These are phyloP conservation scores for Trichomonas vaginalis DNA, from an alignment of 208 protist species.

Conservation along the genomic window DNA sequence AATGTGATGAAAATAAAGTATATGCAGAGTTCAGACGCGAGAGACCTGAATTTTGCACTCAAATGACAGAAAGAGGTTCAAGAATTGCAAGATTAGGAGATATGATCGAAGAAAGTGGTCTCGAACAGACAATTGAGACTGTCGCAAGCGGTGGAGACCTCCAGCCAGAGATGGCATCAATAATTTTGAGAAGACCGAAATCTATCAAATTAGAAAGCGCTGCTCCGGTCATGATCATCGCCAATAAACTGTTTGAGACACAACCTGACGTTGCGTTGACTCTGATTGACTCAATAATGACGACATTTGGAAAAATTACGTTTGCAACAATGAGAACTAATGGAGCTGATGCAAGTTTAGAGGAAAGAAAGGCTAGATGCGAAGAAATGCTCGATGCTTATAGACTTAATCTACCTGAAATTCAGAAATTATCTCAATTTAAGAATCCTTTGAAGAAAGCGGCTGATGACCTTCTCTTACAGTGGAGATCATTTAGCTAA, in stretches of 20 bases:
- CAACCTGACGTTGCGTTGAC: not conserved
- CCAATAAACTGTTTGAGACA: not conserved
- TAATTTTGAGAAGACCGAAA: not conserved
- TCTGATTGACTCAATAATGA: not conserved
- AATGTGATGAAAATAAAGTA: not conserved
- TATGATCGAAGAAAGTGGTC: not conserved
- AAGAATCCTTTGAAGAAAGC: not conserved
- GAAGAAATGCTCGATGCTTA: not conserved
- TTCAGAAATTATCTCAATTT: not conserved
- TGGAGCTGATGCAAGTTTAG: not conserved
- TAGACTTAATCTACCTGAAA: not conserved
- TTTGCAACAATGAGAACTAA: not conserved
- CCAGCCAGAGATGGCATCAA: not conserved
- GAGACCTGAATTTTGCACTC: not conserved
- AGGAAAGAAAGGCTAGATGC: not conserved
- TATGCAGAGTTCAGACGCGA: not conserved
- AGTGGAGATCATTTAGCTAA: not conserved
- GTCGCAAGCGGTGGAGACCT: not conserved
- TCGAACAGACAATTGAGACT: not conserved
- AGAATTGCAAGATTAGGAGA: not conserved
- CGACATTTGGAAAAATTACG: not conserved
- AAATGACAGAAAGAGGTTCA: not conserved
- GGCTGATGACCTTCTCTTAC: not conserved
- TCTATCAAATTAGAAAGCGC: not conserved
- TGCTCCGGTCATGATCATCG: not conserved